These are phyloP conservation scores for Catharanthus roseus DNA, from an alignment of 257 asterid genomes.

Conservation along the genomic window DNA sequence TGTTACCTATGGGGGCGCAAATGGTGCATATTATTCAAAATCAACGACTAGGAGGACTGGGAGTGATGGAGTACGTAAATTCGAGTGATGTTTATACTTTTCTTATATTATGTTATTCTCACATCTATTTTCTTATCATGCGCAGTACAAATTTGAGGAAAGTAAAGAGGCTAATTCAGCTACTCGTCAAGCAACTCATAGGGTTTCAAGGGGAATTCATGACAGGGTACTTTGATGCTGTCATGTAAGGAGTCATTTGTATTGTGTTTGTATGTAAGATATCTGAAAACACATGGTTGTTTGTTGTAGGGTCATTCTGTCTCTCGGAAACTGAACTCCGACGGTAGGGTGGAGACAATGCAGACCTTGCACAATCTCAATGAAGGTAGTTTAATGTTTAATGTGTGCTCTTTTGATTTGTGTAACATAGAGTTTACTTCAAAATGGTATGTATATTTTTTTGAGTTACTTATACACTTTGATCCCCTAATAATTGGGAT, in stretches of 20 bases:
- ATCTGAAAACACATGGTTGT: conserved; percentile 11
- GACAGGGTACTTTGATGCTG: conserved; percentile 49
- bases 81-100: neutral
- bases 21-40: conserved; percentile 73
- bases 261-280: conserved; percentile 7
- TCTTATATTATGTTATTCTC: conserved; percentile 7
- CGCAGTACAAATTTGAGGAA: conserved; percentile 75
- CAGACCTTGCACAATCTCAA: conserved; percentile 83
- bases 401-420: neutral
- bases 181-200: conserved; percentile 78
- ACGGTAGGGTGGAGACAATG: conserved; percentile 78
- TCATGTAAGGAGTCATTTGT: neutral
- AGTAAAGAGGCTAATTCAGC: conserved; percentile 83
- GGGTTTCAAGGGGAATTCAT: conserved; percentile 61
- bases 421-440: neutral
- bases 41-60: conserved; percentile 72
- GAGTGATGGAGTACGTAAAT: conserved; percentile 73
- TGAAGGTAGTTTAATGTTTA: conserved; percentile 45
- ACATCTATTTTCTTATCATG: conserved; percentile 15
- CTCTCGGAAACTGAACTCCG: conserved; percentile 66
- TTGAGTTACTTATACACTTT: neutral
- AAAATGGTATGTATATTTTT: neutral
- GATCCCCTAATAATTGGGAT: conserved; percentile 11
- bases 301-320: conserved; percentile 78
- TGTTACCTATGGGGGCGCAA: conserved; percentile 74